A percentile compares a stretch with the other conserved stretches of the same genome.
These are phyloP conservation scores for Plenodomus tracheiphilus DNA, from an alignment of 2,329 filamentous ascomycete genomes.

Conservation along the genomic window DNA sequence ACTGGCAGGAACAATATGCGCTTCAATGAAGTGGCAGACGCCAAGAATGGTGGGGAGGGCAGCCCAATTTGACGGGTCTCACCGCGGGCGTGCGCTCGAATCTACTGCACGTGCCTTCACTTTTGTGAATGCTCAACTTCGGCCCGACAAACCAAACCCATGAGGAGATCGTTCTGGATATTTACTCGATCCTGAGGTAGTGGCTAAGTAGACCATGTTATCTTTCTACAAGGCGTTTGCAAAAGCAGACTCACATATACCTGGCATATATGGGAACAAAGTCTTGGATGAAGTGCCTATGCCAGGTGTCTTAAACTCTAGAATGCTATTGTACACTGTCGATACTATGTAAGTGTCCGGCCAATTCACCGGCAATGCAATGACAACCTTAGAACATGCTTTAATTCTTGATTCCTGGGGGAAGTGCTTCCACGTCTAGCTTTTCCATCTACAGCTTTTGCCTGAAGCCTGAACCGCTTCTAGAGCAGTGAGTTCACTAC, in stretches of 20 bases:
- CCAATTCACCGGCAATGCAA: background rate
- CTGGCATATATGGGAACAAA: too few relatives aligned
- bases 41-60: conserved; percentile 23
- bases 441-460: conserved; percentile 27
- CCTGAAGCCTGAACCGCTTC: conserved; percentile 33
- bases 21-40: conserved; percentile 16
- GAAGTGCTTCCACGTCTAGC: background rate
- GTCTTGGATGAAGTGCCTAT: background rate
- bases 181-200: too few relatives aligned
- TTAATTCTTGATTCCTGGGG: background rate
- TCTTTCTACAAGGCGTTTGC: too few relatives aligned
- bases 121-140: background rate
- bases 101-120: background rate
- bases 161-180: too few relatives aligned
- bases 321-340: background rate
- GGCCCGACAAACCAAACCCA: background rate
- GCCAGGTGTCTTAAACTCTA: background rate
- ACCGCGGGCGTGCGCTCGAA: conserved; percentile 19
- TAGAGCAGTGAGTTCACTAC: conserved; percentile 32
- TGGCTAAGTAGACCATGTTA: too few relatives aligned
- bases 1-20: background rate
- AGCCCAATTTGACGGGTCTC: conserved; percentile 15
- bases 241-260: too few relatives aligned
- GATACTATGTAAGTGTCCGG: background rate
- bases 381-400: background rate